Evolutionary conservation across 2,329 filamentous ascomycete genomes (phyloP), one percentile per base, ranked within the genome.

Genomic region (Nemania sp.): DNA sequence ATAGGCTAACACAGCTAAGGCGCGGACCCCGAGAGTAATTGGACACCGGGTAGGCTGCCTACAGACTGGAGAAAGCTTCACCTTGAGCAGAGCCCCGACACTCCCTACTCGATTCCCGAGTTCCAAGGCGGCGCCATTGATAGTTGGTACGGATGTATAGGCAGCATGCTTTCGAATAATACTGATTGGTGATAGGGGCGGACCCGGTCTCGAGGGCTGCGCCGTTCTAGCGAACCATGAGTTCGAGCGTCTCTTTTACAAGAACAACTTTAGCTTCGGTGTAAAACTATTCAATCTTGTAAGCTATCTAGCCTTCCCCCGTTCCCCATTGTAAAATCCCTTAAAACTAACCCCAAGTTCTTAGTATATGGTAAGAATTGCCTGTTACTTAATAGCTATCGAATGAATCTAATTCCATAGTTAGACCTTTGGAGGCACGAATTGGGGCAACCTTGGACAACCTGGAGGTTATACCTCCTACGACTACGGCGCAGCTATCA

Each of bases 361-460:
- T 94, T 77, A 92, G 88, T 89, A 75, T 72, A 78, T 70, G 43
- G 66, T 38, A 51, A 54, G 47, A 18, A 47, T 29, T 53, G 10
- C 10, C 20, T 49, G 18, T 5, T 68, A 11, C 2, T 53, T 1
- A 27, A 26, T 27, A 5, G 3, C n/a, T n/a, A n/a, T 38, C 53
- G 52, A 5, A 20, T 22, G 13, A 20, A 49, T 54, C 64, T 49
- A n/a, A 29, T 41, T 51, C 47, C 38, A 1, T 38, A 87, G 86
- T 1, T 38, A 87, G 86, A 89, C 86, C 0, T 92, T 86, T 71
- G 93, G 93, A 15, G 93, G 92, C 5, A 94, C 92, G 0, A 96
- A 95, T 76, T 95, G 92, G 93, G 92, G 92, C 0, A 94, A 93
- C 69, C 79, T 93, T 4, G 91, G 92, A 0, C 88, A 93, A 71